Evolutionary conservation across 75 land plant genomes (phyloP), one percentile per base, ranked within the genome.

Genomic region (Pinus albicaulis): DNA sequence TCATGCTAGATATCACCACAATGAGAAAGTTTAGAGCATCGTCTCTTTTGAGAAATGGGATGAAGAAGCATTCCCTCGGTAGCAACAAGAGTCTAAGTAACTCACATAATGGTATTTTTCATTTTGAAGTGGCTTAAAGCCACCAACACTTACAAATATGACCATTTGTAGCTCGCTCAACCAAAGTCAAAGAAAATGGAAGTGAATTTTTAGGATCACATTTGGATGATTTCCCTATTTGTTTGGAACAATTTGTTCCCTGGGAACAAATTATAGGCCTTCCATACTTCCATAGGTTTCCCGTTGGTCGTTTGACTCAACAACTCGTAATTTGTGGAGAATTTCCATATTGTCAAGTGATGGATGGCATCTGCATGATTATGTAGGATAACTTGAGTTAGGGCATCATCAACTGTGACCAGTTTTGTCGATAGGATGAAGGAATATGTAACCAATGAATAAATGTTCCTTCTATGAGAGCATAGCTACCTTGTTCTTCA

Each of bases 291-390:
- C 95, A 93, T 26, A 85, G 80, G 56, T 93, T 88, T 71, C 95
- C 91, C 57, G 75, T 81, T 66, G 63, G 73, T 25, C 91, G 95
- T 82, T 60, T 93, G 69, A 78, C 77, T 56, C 93, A 88, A 12
- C 91, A 91, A 93, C 75, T 87, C 55, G 34, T 82, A 25, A 82
- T 60, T 34, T 84, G 88, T 76, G 91, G 85, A 24, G 88, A 91
- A 68, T 93, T 93, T 76, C 95, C 95, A 10, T 93, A 85, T 74
- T 93, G 95, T 58, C 77, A 93, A 10, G 41, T 52, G 38, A 66
- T 36, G 38, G 48, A 20, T n/a, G n/a, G 23, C 36, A 66, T 36
- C 48, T 7, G 36, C 38, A 22, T 36, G 8, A 17, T 66, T 3
- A 2, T 66, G 10, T 38, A 38, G n/a, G 31, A 66, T 38, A 66